A percentile compares a stretch with the other conserved stretches of the same genome.
phyloP scores from a whole-genome alignment of 805 yeast species.

The Wickerhamomyces strasburgensis region DNA sequence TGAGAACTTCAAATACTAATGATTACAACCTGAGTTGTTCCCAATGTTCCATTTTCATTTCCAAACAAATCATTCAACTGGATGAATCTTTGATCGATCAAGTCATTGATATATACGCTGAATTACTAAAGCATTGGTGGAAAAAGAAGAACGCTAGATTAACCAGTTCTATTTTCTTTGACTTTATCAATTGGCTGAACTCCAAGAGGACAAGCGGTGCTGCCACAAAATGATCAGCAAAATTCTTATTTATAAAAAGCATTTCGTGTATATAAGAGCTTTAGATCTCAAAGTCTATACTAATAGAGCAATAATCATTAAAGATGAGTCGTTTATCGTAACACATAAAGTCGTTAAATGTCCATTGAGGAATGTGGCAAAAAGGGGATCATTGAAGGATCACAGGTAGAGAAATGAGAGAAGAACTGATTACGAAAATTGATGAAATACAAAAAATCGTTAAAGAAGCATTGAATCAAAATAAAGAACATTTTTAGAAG shows the following conservation, averaged over 20 bases:
- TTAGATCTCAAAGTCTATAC: no score
- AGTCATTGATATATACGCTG: conserved; percentile 52
- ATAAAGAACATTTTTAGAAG: neutral
- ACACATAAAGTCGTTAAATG: neutral
- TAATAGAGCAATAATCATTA: neutral
- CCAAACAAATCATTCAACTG: conserved; percentile 47
- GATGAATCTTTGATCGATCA: conserved; percentile 30
- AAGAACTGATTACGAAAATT: no score
- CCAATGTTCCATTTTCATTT: conserved; percentile 59
- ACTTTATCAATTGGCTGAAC: conserved; percentile 74
- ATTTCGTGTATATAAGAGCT: no score
- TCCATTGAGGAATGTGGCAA: neutral
- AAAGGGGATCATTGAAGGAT: no score
- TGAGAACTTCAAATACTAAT: conserved; percentile 31
- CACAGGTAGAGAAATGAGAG: no score
- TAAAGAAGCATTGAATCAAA: neutral
- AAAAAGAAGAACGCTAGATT: conserved; percentile 39
- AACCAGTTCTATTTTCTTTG: conserved; percentile 59
- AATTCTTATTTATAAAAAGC: neutral
- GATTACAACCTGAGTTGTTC: conserved; percentile 41
- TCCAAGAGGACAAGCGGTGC: conserved; percentile 32
- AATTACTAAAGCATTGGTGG: conserved; percentile 60
- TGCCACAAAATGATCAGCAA: neutral
- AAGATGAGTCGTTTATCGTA: no score
- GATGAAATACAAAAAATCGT: neutral